These are phyloP conservation scores for Gomphus bonarii DNA, from an alignment of 1,284 basidiomycete genomes.

Conservation along the genomic window DNA sequence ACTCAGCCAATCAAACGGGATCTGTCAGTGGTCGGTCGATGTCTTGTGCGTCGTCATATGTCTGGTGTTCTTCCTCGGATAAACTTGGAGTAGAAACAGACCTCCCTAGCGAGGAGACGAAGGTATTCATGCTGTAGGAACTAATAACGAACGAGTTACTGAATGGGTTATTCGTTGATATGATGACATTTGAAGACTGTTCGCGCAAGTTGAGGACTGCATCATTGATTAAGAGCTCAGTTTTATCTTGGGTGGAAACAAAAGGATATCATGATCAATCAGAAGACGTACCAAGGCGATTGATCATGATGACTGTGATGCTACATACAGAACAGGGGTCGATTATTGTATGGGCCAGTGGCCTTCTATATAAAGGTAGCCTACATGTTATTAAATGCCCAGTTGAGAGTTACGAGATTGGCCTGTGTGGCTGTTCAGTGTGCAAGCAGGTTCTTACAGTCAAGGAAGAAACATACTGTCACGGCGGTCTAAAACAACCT, in stretches of 20 bases:
- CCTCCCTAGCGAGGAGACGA: not conserved
- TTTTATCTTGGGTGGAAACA: not conserved
- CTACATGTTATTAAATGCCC: slow-evolving; percentile 3
- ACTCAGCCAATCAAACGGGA: not conserved
- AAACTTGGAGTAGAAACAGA: not conserved
- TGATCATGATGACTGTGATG: slow-evolving; percentile 5
- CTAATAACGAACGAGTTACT: not conserved
- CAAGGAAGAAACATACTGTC: not conserved
- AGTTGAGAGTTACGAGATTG: slow-evolving; percentile 4
- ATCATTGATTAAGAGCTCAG: not conserved
- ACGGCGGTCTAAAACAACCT: not conserved
- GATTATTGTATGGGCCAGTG: not conserved
- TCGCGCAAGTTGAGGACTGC: not conserved
- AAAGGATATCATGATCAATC: no score
- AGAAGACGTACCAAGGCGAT: not conserved
- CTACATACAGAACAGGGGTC: not conserved
- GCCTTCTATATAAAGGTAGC: not conserved
- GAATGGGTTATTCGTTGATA: not conserved
- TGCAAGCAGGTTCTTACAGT: not conserved
- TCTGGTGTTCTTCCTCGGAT: not conserved
- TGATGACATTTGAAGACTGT: not conserved
- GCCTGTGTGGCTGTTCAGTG: not conserved
- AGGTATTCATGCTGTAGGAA: not conserved
- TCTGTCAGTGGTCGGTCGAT: not conserved
- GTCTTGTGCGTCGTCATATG: not conserved